These are phyloP conservation scores for Penicillium desertorum DNA, from an alignment of 495 filamentous ascomycete species.

Conservation along the genomic window DNA sequence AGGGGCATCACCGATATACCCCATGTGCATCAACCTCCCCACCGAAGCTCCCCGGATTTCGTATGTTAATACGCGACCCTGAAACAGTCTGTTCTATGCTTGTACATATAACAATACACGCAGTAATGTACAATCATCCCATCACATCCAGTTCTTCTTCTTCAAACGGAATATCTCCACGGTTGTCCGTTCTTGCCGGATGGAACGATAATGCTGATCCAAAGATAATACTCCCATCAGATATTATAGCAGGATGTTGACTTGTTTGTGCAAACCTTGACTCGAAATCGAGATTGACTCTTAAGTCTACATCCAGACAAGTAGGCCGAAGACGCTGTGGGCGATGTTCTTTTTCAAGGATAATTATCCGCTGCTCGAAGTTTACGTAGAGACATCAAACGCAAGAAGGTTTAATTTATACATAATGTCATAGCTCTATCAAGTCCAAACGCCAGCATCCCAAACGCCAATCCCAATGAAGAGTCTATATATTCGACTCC, in stretches of 20 bases:
- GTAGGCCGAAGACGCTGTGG: constrained; percentile 20
- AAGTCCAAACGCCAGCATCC: background rate
- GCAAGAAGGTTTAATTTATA: background rate
- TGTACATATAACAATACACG: background rate
- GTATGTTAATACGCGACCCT: background rate
- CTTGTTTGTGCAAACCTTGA: too few species aligned
- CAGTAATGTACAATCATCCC: background rate
- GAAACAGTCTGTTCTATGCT: background rate
- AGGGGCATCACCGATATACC: background rate
- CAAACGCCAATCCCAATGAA: background rate
- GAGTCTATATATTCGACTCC: background rate
- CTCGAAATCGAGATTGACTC: too few species aligned
- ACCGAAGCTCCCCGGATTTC: background rate
- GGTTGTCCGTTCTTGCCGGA: background rate
- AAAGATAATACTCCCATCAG: too few species aligned
- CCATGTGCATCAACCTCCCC: background rate
- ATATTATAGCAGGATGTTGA: too few species aligned
- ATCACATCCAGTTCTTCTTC: background rate
- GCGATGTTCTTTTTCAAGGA: constrained; percentile 51
- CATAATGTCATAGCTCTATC: background rate
- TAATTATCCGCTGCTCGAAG: background rate
- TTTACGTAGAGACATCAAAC: background rate
- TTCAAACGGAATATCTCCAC: background rate
- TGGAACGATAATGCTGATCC: background rate
- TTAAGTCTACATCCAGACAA: constrained; percentile 29